Conservation (phyloP, 2,329 filamentous ascomycete species). For the Teratosphaeria zuluensis region DNA sequence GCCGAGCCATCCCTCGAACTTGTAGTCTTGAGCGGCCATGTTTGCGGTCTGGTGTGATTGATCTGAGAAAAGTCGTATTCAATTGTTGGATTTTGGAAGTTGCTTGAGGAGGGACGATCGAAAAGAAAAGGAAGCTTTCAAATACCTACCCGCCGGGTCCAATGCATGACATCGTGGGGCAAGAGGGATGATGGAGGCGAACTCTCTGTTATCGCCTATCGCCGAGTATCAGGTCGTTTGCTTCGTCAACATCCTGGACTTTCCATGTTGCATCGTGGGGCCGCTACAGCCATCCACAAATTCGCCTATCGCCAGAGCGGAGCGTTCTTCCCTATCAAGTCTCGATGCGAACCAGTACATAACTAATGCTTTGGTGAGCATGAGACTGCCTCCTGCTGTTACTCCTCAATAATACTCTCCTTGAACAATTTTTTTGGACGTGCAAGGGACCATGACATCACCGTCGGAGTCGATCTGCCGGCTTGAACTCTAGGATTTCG, state of each 20-base stretch:
- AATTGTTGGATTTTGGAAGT: not conserved
- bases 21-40: slow-evolving; percentile 13
- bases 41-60: not conserved
- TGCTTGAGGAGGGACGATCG: not conserved
- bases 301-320: not conserved
- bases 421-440: not conserved
- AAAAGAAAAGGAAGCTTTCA: not conserved
- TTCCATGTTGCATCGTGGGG: not conserved
- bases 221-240: not conserved
- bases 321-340: not conserved
- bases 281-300: not conserved
- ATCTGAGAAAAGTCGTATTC: not conserved
- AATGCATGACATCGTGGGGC: not conserved
- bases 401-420: not conserved
- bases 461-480: not conserved
- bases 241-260: not conserved
- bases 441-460: not conserved
- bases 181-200: not conserved
- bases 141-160: not conserved
- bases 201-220: not conserved
- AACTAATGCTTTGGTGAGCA: not conserved
- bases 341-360: too few relatives aligned
- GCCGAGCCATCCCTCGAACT: slow-evolving; percentile 50
- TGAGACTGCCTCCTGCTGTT: not conserved
- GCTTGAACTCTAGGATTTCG: not conserved